phyloP scores from a whole-genome alignment of 306 rosid genomes.

The Begonia masoniana region DNA sequence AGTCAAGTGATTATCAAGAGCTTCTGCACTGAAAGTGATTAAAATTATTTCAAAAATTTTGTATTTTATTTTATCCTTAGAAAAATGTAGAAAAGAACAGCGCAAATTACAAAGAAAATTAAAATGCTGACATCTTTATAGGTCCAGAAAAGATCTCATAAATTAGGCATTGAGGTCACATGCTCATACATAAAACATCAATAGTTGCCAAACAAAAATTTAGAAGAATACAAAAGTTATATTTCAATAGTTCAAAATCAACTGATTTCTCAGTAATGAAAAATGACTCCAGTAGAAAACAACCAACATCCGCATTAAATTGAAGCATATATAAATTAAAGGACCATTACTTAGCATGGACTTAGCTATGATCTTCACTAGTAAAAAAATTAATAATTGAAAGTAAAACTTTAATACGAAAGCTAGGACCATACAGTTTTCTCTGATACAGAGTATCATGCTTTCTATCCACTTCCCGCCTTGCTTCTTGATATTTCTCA shows the following conservation, averaged over 20 bases:
- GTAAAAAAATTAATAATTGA: neutral
- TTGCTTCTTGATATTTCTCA: slow-evolving; percentile 66
- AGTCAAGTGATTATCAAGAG: slow-evolving; percentile 80
- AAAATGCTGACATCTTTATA: neutral
- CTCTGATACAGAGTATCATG: slow-evolving; percentile 74
- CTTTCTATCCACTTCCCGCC: slow-evolving; percentile 63
- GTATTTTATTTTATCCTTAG: neutral
- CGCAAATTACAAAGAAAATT: neutral
- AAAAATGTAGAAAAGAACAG: slow-evolving; percentile 2
- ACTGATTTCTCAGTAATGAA: neutral
- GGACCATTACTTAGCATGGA: neutral
- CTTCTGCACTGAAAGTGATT: slow-evolving; percentile 55
- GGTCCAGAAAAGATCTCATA: neutral
- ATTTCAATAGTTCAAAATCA: too few relatives aligned
- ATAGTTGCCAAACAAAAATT: neutral
- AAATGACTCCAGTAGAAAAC: neutral
- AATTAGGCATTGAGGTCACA: neutral
- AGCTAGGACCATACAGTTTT: slow-evolving; percentile 43
- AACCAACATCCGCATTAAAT: neutral
- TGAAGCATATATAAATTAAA: neutral
- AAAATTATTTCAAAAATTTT: slow-evolving; percentile 1
- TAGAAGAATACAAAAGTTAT: too few relatives aligned
- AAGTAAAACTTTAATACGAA: neutral
- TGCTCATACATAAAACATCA: neutral
- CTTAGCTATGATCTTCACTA: too few relatives aligned